These are phyloP conservation scores for Trebouxia gelatinosa DNA, from an alignment of 163 green algal species.

Conservation along the genomic window DNA sequence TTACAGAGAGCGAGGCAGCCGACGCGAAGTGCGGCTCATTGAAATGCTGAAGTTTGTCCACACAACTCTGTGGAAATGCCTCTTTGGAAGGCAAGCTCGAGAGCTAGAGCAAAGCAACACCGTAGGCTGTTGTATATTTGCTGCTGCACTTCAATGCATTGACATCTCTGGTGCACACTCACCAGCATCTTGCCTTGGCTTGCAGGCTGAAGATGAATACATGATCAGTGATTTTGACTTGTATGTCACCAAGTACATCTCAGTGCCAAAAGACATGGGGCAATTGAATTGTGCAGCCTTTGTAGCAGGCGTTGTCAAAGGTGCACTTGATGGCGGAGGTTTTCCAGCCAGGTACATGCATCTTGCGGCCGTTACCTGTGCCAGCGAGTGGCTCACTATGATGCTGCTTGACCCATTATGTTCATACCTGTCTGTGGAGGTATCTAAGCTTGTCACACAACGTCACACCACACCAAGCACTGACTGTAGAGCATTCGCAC, in stretches of 20 bases:
- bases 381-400: too few relatives aligned
- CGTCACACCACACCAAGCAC: too few relatives aligned
- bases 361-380: not conserved
- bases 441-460: too few relatives aligned
- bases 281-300: slow-evolving; percentile 85
- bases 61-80: slow-evolving; percentile 68
- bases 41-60: not conserved
- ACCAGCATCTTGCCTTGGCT: slow-evolving; percentile 14
- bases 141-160: not conserved
- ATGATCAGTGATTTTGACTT: slow-evolving; percentile 95
- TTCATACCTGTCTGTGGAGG: too few relatives aligned
- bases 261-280: slow-evolving; percentile 85
- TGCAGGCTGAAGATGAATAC: slow-evolving; percentile 93
- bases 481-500: too few relatives aligned
- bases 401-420: too few relatives aligned
- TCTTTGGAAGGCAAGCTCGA: slow-evolving; percentile 73
- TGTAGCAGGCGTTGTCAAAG: slow-evolving; percentile 87
- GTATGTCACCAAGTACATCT: slow-evolving; percentile 84
- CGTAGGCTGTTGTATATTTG: slow-evolving; percentile 28
- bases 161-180: not conserved
- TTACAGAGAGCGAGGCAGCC: slow-evolving; percentile 63
- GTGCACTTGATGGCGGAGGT: slow-evolving; percentile 82
- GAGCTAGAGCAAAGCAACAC: slow-evolving; percentile 85
- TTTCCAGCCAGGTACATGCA: slow-evolving; percentile 75
- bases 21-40: slow-evolving; percentile 61